Conservation (phyloP, 2,329 filamentous ascomycete species). For the Aspergillus japonicus region DNA sequence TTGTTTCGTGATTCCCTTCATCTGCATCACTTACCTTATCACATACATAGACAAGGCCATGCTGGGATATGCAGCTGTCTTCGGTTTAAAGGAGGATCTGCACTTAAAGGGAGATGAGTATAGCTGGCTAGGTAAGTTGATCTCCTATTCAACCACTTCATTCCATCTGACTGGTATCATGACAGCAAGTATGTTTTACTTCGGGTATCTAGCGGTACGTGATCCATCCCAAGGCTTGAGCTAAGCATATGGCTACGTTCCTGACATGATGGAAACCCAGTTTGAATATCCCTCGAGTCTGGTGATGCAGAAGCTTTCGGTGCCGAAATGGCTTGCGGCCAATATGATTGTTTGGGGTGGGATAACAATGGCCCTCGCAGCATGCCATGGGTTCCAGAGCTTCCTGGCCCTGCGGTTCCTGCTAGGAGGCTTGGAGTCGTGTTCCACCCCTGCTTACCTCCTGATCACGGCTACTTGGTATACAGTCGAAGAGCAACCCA, state of each 20-base stretch:
- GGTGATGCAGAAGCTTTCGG: not conserved
- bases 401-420: not conserved
- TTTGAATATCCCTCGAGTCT: not conserved
- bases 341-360: not conserved
- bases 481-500: constrained; percentile 22
- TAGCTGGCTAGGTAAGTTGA: not conserved
- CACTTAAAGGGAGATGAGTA: not conserved
- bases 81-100: not conserved
- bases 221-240: too few relatives aligned
- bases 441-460: not conserved
- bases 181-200: not conserved
- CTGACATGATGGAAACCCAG: not conserved
- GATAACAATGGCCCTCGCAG: not conserved
- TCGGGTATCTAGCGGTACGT: not conserved
- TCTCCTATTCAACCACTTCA: not conserved
- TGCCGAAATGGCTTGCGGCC: not conserved
- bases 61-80: not conserved
- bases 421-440: not conserved
- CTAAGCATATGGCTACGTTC: too few relatives aligned
- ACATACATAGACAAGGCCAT: not conserved
- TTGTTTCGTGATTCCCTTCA: not conserved
- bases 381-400: not conserved
- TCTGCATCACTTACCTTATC: not conserved
- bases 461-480: constrained; percentile 31
- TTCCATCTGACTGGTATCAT: too few relatives aligned